Percentiles rank a stretch among this genome's conserved stretches.
Evolutionary conservation across 306 rosid genomes (phyloP).

Genomic region (Trifolium dubium): DNA sequence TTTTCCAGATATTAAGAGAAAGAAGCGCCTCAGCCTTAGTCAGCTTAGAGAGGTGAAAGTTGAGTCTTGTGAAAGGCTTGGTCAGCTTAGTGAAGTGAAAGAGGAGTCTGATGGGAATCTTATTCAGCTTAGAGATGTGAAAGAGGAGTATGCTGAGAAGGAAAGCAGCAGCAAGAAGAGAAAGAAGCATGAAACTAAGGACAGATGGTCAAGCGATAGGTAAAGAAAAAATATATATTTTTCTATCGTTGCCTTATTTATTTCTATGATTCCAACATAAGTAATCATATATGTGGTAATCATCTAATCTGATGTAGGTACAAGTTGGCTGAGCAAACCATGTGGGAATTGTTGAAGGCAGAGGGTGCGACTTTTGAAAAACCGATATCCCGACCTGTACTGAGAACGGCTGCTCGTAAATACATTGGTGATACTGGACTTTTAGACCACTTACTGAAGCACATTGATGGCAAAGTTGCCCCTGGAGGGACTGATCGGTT

Average conservation of each 20-base stretch:
- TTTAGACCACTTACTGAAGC: constrained; percentile 86
- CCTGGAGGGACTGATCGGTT: constrained; percentile 80
- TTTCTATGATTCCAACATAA: neutral
- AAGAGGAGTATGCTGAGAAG: constrained; percentile 45
- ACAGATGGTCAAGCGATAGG: constrained; percentile 81
- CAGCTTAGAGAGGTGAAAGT: constrained; percentile 60
- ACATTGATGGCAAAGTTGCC: constrained; percentile 72
- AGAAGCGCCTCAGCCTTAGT: constrained; percentile 60
- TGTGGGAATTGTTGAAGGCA: constrained; percentile 72
- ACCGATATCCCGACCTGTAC: constrained; percentile 67
- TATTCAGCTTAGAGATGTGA: constrained; percentile 48
- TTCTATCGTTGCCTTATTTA: neutral
- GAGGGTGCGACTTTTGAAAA: constrained; percentile 73
- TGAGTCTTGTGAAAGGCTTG: constrained; percentile 31
- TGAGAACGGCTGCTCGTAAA: constrained; percentile 71
- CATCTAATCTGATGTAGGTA: constrained; percentile 55
- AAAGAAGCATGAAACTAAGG: constrained; percentile 48
- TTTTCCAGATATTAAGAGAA: constrained; percentile 43
- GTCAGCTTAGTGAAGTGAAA: constrained; percentile 58
- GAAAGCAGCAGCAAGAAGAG: constrained; percentile 42
- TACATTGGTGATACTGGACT: constrained; percentile 91
- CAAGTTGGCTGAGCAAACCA: constrained; percentile 64
- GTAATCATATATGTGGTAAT: neutral
- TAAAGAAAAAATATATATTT: constrained; percentile 34
- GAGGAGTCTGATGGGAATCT: constrained; percentile 30